Conservation (phyloP, 2,329 filamentous ascomycete species). For the Raffaelea ambrosiae region DNA sequence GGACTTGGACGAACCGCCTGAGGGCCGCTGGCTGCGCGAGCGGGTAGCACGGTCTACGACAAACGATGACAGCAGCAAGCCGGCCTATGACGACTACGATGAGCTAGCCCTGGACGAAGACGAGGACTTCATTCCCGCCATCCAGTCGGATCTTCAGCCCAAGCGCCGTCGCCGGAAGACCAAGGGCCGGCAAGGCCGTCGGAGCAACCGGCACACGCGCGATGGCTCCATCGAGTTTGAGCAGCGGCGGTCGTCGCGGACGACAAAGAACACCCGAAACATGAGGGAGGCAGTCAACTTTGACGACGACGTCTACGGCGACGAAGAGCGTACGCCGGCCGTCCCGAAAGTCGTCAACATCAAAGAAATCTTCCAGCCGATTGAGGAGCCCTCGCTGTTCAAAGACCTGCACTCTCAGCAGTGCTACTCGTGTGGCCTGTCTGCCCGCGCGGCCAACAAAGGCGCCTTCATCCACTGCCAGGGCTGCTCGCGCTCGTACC, state of each 20-base stretch:
- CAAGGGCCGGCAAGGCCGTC: not conserved
- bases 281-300: constrained; percentile 46
- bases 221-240: constrained; percentile 43
- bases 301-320: constrained; percentile 50
- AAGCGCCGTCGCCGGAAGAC: constrained; percentile 8
- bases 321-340: constrained; percentile 34
- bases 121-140: constrained; percentile 16
- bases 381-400: constrained; percentile 56
- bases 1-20: not conserved
- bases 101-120: constrained; percentile 20
- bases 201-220: not conserved
- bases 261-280: constrained; percentile 31
- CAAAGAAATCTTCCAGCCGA: constrained; percentile 62
- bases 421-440: constrained; percentile 64
- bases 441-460: constrained; percentile 44
- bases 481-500: constrained; percentile 77
- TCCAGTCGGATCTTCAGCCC: constrained; percentile 18
- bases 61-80: not conserved
- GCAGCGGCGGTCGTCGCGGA: constrained; percentile 38
- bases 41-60: not conserved
- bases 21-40: constrained; percentile 4
- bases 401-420: constrained; percentile 56
- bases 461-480: constrained; percentile 79
- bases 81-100: constrained; percentile 15
- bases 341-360: constrained; percentile 53